Evolutionary conservation across 2,329 filamentous ascomycete species (phyloP).

Genomic region (Penicillium digitatum): DNA sequence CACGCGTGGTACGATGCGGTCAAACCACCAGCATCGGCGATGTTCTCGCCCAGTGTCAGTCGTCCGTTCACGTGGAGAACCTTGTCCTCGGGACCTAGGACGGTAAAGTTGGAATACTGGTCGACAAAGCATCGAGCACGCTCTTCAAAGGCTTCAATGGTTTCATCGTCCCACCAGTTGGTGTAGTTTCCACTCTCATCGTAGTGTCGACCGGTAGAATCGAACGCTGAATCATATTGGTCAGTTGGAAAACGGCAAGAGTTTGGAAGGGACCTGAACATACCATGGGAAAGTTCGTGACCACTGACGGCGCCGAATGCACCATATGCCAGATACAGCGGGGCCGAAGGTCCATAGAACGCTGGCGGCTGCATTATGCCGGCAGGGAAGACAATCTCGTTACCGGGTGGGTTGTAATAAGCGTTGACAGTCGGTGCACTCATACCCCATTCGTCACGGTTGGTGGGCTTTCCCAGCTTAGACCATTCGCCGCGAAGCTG

Average conservation of each 20-base stretch:
- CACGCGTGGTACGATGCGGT: slow-evolving; percentile 62
- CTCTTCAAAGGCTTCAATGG: slow-evolving; percentile 55
- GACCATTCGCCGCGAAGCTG: slow-evolving; percentile 52
- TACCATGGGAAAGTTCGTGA: slow-evolving; percentile 63
- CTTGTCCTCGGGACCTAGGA: slow-evolving; percentile 54
- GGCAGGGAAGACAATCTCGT: slow-evolving; percentile 66
- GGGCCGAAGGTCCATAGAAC: slow-evolving; percentile 58
- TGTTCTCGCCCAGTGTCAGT: slow-evolving; percentile 65
- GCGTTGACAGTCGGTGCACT: slow-evolving; percentile 61
- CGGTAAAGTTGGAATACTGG: slow-evolving; percentile 61
- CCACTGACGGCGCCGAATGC: slow-evolving; percentile 64
- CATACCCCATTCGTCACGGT: slow-evolving; percentile 60
- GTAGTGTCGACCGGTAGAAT: slow-evolving; percentile 61
- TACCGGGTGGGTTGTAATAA: slow-evolving; percentile 61
- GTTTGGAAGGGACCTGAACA: neutral
- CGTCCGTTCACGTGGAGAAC: slow-evolving; percentile 60
- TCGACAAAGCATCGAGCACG: slow-evolving; percentile 63
- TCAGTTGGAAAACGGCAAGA: neutral
- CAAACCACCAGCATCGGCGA: slow-evolving; percentile 66
- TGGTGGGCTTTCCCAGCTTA: slow-evolving; percentile 56
- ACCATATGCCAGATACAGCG: slow-evolving; percentile 65
- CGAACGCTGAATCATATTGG: slow-evolving; percentile 50
- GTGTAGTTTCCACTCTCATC: slow-evolving; percentile 62
- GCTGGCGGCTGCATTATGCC: slow-evolving; percentile 67
- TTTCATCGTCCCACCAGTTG: slow-evolving; percentile 63